Base-by-base conservation (phyloP, 768 basidiomycete species). In the Rickenella mellea region DNA sequence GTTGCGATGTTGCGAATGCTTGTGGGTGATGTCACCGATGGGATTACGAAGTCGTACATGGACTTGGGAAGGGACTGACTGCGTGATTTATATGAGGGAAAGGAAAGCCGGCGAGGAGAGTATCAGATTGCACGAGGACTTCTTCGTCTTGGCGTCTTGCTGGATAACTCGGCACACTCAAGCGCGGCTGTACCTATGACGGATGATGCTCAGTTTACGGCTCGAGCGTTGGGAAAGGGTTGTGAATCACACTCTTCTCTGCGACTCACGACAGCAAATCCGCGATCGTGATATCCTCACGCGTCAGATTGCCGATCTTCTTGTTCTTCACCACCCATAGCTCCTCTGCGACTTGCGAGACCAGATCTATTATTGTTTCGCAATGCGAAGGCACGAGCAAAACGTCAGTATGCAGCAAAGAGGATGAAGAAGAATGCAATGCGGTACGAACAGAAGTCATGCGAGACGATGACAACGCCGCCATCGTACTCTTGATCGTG, bases 401-500 rank as follows among this genome's bases (percentile, higher is more conserved):
- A 17, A 41, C n/a, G n/a, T n/a, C n/a, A n/a, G n/a, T n/a, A n/a
- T n/a, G n/a, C n/a, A n/a, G n/a, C n/a, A n/a, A n/a, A 50, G 40
- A 44, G 24, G 29, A 51, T 24, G 29, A 12, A n/a, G n/a, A n/a
- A n/a, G n/a, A n/a, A n/a, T n/a, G n/a, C n/a, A 44, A 45, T 11
- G 10, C 7, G 40, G 43, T 19, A 76, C 83, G 51, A 53, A 88
- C 94, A 87, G 84, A 99, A 99, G 65, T 99, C 94, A 69, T 98
- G 96, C 37, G 93, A 97, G 49, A 99, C 94, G 59, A 99, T 97
- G 52, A 98, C 96, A 28, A 99, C 96, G 55, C 96, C 94, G 46
- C 94, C 94, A 56, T 88, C 83, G 60, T 88, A 99, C 57, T 87
- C 88, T 94, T 96, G 73, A 99, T 98, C 38, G 94, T 93, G 22